A percentile compares a stretch with the other conserved stretches of the same genome.
Conservation (phyloP, 306 rosid genomes). For the Boehmeria nivea region DNA sequence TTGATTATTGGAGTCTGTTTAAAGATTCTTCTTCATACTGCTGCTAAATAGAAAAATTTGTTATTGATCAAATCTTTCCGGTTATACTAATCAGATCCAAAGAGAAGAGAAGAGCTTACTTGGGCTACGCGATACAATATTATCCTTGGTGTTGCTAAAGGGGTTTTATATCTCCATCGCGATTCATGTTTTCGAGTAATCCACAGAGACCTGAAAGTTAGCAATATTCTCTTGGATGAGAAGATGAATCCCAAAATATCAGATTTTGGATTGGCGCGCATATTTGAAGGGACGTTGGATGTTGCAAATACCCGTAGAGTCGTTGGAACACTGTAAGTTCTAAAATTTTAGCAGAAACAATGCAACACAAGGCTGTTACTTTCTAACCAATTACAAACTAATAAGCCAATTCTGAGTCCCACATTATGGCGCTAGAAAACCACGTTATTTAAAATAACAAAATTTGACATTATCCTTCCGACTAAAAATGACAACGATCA, state of each 20-base stretch:
- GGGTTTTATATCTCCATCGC: constrained; percentile 24
- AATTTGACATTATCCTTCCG: too few relatives aligned
- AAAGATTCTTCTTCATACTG: too few relatives aligned
- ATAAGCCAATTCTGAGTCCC: too few relatives aligned
- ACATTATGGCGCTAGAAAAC: too few relatives aligned
- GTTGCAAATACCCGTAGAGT: constrained; percentile 20
- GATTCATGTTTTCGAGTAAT: constrained; percentile 18
- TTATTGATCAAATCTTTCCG: neutral
- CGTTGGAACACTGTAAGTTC: constrained; percentile 31
- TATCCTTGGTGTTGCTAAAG: constrained; percentile 22
- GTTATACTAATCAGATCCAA: constrained; percentile 3
- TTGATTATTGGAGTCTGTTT: too few relatives aligned
- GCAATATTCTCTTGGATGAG: constrained; percentile 27
- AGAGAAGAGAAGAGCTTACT: constrained; percentile 10
- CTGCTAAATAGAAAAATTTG: too few relatives aligned
- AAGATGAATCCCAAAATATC: constrained; percentile 36
- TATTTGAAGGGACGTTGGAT: constrained; percentile 2
- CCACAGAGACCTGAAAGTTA: constrained; percentile 29
- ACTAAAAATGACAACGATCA: too few relatives aligned
- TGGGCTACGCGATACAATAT: constrained; percentile 23
- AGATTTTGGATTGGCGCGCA: constrained; percentile 37
- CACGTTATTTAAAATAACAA: too few relatives aligned
- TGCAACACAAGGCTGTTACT: too few relatives aligned
- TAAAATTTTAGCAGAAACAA: too few relatives aligned
- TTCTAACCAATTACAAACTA: too few relatives aligned